Evolutionary conservation across 768 basidiomycete genomes (phyloP).

Genomic region (Tylopilus rubrobrunneus): DNA sequence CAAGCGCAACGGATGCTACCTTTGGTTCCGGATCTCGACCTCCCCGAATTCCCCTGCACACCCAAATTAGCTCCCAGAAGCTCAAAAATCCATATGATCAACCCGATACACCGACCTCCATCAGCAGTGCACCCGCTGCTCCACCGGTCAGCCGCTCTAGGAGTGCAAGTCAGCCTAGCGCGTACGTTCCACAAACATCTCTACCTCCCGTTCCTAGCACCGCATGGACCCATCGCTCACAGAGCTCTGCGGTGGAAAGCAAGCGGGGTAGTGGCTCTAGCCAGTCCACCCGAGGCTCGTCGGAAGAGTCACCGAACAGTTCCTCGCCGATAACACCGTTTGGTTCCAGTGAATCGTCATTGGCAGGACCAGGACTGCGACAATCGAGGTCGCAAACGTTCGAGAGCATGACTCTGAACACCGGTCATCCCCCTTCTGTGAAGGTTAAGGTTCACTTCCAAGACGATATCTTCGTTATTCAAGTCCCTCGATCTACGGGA

Average conservation of each 20-base stretch:
- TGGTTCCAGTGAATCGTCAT: slow-evolving; percentile 83
- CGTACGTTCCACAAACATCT: slow-evolving; percentile 53
- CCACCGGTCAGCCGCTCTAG: slow-evolving; percentile 54
- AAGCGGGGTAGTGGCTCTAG: slow-evolving; percentile 86
- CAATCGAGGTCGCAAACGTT: slow-evolving; percentile 53
- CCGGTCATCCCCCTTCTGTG: slow-evolving; percentile 46
- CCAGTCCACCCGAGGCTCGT: slow-evolving; percentile 72
- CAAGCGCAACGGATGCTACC: slow-evolving; percentile 39
- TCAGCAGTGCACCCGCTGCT: slow-evolving; percentile 14
- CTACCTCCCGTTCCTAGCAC: slow-evolving; percentile 53
- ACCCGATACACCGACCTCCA: slow-evolving; percentile 35
- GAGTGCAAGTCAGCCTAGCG: slow-evolving; percentile 76
- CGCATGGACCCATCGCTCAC: slow-evolving; percentile 47
- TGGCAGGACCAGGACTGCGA: slow-evolving; percentile 54
- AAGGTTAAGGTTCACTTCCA: slow-evolving; percentile 95
- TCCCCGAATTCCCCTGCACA: slow-evolving; percentile 45
- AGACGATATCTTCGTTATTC: slow-evolving; percentile 93
- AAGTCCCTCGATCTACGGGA: slow-evolving; percentile 75
- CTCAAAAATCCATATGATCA: slow-evolving; percentile 53
- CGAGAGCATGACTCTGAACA: slow-evolving; percentile 36
- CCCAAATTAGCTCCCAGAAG: slow-evolving; percentile 67
- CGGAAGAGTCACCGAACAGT: slow-evolving; percentile 81
- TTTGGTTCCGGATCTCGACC: slow-evolving; percentile 40
- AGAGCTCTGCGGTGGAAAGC: slow-evolving; percentile 37
- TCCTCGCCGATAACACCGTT: slow-evolving; percentile 87